These are phyloP conservation scores for Meredithiella fracta DNA, from an alignment of 2,329 filamentous ascomycete genomes.

Conservation along the genomic window DNA sequence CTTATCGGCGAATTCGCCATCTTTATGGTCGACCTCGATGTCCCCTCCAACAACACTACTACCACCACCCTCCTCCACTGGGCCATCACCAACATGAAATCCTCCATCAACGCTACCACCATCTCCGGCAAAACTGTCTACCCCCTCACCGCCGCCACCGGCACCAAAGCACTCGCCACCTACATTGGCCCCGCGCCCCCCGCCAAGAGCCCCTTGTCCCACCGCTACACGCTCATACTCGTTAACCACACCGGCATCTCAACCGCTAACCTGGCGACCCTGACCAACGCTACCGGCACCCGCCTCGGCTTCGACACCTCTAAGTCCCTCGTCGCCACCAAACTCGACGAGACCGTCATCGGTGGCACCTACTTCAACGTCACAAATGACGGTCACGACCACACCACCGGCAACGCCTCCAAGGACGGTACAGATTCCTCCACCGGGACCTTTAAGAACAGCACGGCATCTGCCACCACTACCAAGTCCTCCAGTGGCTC, in stretches of 20 bases:
- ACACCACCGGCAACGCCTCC: conserved; percentile 1
- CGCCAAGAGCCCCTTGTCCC: conserved; percentile 23
- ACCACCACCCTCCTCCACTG: conserved; percentile 32
- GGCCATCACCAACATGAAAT: conserved; percentile 26
- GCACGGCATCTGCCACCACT: background rate
- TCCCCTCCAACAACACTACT: conserved; percentile 21
- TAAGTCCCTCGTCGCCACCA: conserved; percentile 20
- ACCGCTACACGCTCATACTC: conserved; percentile 26
- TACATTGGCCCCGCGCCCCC: conserved; percentile 26
- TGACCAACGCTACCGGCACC: conserved; percentile 20
- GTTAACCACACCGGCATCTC: conserved; percentile 23
- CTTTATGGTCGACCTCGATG: conserved; percentile 30
- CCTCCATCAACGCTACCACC: conserved; percentile 12
- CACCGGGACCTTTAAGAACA: background rate
- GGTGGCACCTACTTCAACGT: conserved; percentile 26
- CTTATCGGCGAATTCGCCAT: conserved; percentile 28
- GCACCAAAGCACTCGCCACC: conserved; percentile 18
- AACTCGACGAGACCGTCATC: conserved; percentile 20
- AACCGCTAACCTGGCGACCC: conserved; percentile 17
- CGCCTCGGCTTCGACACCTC: conserved; percentile 22
- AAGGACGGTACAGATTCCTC: no score
- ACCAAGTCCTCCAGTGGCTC: background rate
- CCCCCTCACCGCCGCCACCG: conserved; percentile 18
- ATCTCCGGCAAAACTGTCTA: conserved; percentile 20
- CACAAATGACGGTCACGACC: conserved; percentile 19